These are phyloP conservation scores for Mucor racemosus DNA, from an alignment of 371 early-diverging fungal genomes.

Conservation along the genomic window DNA sequence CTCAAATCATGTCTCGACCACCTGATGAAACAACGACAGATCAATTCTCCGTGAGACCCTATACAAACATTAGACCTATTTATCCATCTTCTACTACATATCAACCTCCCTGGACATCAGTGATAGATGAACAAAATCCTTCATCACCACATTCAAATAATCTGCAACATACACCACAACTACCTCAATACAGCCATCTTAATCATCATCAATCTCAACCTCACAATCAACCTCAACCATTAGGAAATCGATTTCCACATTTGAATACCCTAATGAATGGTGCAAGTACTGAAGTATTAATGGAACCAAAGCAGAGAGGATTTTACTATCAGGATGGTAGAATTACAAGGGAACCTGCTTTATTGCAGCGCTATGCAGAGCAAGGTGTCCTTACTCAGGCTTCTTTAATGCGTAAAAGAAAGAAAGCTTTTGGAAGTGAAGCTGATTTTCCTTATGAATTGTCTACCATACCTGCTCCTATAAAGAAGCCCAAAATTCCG, in stretches of 20 bases:
- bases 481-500: constrained; percentile 53
- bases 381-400: constrained; percentile 53
- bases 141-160: neutral
- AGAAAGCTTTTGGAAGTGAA: constrained; percentile 37
- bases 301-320: constrained; percentile 54
- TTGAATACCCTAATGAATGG: constrained; percentile 23
- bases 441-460: constrained; percentile 26
- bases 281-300: constrained; percentile 22
- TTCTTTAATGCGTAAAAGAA: constrained; percentile 49
- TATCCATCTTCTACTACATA: constrained; percentile 8
- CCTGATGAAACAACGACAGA: constrained; percentile 33
- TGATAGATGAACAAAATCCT: neutral
- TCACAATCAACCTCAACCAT: neutral
- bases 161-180: neutral
- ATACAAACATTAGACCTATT: constrained; percentile 25
- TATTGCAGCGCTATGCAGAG: constrained; percentile 49
- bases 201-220: neutral
- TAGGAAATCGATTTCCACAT: constrained; percentile 15
- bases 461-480: constrained; percentile 29
- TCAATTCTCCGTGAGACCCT: constrained; percentile 23
- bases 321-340: constrained; percentile 55
- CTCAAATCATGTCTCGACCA: neutral
- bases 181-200: constrained; percentile 6
- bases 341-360: constrained; percentile 44
- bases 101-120: constrained; percentile 22